Base-by-base conservation (phyloP, 345 rosid genomes). In the Brassica nigra region DNA sequence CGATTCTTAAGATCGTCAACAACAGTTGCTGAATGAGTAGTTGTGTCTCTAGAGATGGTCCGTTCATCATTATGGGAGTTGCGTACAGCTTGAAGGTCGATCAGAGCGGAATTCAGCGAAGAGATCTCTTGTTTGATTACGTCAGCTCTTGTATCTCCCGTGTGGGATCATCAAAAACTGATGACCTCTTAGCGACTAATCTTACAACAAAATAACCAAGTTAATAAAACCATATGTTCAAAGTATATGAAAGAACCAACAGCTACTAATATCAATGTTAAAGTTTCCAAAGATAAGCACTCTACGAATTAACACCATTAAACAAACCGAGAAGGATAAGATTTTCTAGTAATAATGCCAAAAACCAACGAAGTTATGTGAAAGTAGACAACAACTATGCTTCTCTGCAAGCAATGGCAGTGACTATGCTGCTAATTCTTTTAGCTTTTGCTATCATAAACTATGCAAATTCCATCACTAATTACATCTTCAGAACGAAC, bases 161-260 rank as follows among this genome's bases (percentile, higher is more conserved):
- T 2, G 92, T 87, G 12, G 97, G 97, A 83, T 92, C 93, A 81
- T 92, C 97, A 77, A 92, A 92, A 61, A 92, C 92, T 0, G 97
- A 92, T 33, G 97, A 86, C 71, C 91, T 86, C 90, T 92, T 92
- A 20, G 97, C 97, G 78, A 92, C 95, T 92, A 83, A 34, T 58
- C 33, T 62, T 23, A 6, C 70, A 76, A 59, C 73, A 76, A 59
- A 47, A 47, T 4, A 1, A 23, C 39, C 14, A 44, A 63, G 66
- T 76, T 64, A 31, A 30, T 18, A 63, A 47, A 57, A 11, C 4
- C 33, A 8, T 14, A 42, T 16, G 9, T 67, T 28, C 1, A 4
- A 64, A 49, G 15, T 52, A 54, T 66, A 64, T 31, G 0, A 44
- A 65, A 75, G 4, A 54, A 63, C 4, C 75, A 52, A 11, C 71